phyloP scores from a whole-genome alignment of 345 rosid species.

The Stellera chamaejasme region DNA sequence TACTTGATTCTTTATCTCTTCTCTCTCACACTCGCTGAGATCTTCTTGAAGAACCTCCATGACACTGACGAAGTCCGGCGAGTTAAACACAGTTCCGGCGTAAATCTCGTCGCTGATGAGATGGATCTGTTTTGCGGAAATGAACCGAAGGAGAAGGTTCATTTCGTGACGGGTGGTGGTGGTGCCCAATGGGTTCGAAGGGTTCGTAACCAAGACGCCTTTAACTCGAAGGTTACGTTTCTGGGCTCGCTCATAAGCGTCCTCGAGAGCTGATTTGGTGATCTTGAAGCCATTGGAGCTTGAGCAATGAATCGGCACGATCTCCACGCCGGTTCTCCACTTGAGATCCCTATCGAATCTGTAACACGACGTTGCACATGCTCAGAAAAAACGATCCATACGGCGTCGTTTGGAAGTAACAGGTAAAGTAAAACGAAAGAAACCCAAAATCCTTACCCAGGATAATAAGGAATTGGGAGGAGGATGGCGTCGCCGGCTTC shows the following conservation, averaged over 20 bases:
- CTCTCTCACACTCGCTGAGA: conserved; percentile 26
- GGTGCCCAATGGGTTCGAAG: conserved; percentile 78
- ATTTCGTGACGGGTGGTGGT: conserved; percentile 48
- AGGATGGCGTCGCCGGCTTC: conserved; percentile 76
- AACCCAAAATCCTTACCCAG: conserved; percentile 39
- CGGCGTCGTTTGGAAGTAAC: conserved; percentile 19
- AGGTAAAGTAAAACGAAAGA: conserved; percentile 10
- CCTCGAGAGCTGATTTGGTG: conserved; percentile 47
- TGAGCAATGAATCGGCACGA: conserved; percentile 48
- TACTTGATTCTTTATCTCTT: conserved; percentile 44
- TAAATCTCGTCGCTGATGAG: conserved; percentile 81
- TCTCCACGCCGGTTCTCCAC: conserved; percentile 59
- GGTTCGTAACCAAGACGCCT: conserved; percentile 76
- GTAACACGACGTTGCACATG: conserved; percentile 14
- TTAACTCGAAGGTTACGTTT: conserved; percentile 55
- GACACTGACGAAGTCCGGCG: conserved; percentile 54
- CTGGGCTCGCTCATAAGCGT: conserved; percentile 61
- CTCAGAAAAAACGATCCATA: conserved; percentile 8
- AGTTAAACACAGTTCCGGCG: conserved; percentile 64
- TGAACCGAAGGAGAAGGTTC: conserved; percentile 57
- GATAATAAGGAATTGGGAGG: conserved; percentile 76
- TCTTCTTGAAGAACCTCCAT: conserved; percentile 58
- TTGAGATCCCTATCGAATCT: conserved; percentile 76
- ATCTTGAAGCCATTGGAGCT: conserved; percentile 56
- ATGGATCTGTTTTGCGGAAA: conserved; percentile 48